These are phyloP conservation scores for Austroboletus olivaceoglutinosus DNA, from an alignment of 1,284 basidiomycete genomes.

Conservation along the genomic window DNA sequence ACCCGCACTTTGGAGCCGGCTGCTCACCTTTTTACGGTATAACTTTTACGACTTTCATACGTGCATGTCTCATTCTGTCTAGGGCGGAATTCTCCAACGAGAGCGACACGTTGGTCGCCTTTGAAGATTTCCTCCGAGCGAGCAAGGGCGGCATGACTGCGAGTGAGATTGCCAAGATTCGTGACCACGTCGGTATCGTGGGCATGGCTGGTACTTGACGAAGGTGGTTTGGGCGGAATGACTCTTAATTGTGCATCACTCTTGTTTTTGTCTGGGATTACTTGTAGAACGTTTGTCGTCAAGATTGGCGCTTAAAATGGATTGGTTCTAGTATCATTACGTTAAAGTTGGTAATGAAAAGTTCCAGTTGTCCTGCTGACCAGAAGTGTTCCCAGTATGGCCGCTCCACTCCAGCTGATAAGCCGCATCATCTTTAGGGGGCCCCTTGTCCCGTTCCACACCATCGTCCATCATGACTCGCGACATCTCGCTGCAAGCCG, in stretches of 20 bases:
- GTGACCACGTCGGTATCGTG: constrained; percentile 69
- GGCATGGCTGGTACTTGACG: constrained; percentile 81
- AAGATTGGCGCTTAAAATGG: too few relatives aligned
- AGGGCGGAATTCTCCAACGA: constrained; percentile 58
- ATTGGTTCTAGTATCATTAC: too few relatives aligned
- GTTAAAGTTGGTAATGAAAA: too few relatives aligned
- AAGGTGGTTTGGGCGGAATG: not conserved
- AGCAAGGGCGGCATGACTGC: constrained; percentile 68
- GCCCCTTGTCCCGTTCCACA: constrained; percentile 5
- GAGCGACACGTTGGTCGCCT: constrained; percentile 58
- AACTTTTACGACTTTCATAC: constrained; percentile 12
- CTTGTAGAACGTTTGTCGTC: constrained; percentile 6
- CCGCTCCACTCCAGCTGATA: constrained; percentile 3
- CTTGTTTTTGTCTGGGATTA: constrained; percentile 4
- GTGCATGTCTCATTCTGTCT: constrained; percentile 11
- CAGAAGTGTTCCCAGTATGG: constrained; percentile 16
- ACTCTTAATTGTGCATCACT: too few relatives aligned
- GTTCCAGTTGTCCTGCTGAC: not conserved
- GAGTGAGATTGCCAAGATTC: constrained; percentile 75
- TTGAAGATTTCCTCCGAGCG: constrained; percentile 73
- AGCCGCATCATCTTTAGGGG: not conserved
- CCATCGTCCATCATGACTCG: constrained; percentile 18
- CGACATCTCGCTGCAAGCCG: constrained; percentile 43
- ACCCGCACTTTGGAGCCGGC: constrained; percentile 73
- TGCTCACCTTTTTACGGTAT: constrained; percentile 65